phyloP scores from a whole-genome alignment of 108 stramenopile species.

The Halocafeteria seosinensis region DNA sequence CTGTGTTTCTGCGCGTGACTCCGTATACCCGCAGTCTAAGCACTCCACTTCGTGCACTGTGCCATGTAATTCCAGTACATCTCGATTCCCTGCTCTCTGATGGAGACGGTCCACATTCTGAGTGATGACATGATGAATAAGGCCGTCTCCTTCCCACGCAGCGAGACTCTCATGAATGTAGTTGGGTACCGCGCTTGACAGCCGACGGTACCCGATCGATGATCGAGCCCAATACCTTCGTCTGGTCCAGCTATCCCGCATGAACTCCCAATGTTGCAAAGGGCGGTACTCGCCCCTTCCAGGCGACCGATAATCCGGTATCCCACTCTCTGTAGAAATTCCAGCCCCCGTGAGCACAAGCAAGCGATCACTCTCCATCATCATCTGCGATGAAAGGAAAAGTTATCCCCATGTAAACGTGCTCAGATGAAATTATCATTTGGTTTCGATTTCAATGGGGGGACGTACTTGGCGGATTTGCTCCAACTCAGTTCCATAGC shows the following conservation, averaged over 20 bases:
- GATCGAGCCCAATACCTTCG: conserved; percentile 86
- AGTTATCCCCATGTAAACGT: no score
- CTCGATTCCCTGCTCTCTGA: conserved; percentile 48
- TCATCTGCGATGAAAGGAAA: no score
- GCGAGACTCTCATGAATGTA: conserved; percentile 64
- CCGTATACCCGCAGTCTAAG: conserved; percentile 53
- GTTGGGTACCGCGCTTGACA: conserved; percentile 57
- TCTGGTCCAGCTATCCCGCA: conserved; percentile 37
- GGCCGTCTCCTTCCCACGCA: conserved; percentile 46
- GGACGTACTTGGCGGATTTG: no score
- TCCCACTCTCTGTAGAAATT: conserved; percentile 77
- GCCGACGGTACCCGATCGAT: conserved; percentile 60
- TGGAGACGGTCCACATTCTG: conserved; percentile 94
- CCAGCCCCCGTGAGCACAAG: no score
- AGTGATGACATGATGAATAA: conserved; percentile 55
- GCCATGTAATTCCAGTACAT: conserved; percentile 78
- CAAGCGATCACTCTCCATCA: no score
- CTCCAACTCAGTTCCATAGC: no score
- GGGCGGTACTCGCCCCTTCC: conserved; percentile 75
- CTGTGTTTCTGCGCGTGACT: conserved; percentile 56
- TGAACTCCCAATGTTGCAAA: conserved; percentile 81
- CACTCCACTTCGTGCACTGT: conserved; percentile 54
- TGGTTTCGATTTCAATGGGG: no score
- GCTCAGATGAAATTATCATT: no score
- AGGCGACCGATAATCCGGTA: conserved; percentile 87